Evolutionary conservation across 2,329 filamentous ascomycete genomes (phyloP).

Genomic region (Simplicillium aogashimaense): DNA sequence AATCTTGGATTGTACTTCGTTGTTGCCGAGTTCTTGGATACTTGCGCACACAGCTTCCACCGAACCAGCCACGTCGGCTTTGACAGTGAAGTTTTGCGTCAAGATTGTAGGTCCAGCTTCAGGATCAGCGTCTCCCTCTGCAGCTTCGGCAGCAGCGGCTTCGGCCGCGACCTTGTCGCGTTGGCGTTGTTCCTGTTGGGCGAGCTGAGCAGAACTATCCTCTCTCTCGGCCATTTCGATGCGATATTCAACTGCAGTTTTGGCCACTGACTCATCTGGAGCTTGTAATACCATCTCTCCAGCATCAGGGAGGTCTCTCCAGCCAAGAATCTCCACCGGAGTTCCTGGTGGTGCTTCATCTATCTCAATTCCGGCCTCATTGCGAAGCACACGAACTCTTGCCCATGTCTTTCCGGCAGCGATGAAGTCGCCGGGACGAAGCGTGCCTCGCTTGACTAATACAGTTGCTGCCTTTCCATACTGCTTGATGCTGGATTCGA

Average conservation of each 20-base stretch:
- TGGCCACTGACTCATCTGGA: constrained; percentile 65
- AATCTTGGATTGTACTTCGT: constrained; percentile 70
- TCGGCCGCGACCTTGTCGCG: constrained; percentile 40
- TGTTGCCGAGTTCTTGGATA: constrained; percentile 69
- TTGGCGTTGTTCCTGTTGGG: constrained; percentile 55
- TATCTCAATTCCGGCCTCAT: constrained; percentile 70
- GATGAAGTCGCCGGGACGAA: constrained; percentile 70
- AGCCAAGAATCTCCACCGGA: constrained; percentile 89
- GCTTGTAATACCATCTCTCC: constrained; percentile 85
- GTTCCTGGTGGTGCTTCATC: constrained; percentile 73
- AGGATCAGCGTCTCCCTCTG: constrained; percentile 26
- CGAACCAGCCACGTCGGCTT: constrained; percentile 87
- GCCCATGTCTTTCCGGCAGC: constrained; percentile 87
- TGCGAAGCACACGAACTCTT: constrained; percentile 71
- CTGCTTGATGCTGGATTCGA: constrained; percentile 83
- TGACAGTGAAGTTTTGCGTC: constrained; percentile 73
- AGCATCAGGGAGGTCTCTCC: constrained; percentile 71
- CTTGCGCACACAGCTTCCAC: constrained; percentile 81
- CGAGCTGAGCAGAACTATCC: constrained; percentile 71
- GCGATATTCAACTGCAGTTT: constrained; percentile 68
- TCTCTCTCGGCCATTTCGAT: constrained; percentile 60
- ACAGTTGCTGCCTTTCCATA: constrained; percentile 81
- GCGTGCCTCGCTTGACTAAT: constrained; percentile 77
- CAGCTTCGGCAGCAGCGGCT: constrained; percentile 22
- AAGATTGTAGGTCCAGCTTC: constrained; percentile 30